phyloP scores from a whole-genome alignment of 345 rosid genomes.

The Populus simonii region DNA sequence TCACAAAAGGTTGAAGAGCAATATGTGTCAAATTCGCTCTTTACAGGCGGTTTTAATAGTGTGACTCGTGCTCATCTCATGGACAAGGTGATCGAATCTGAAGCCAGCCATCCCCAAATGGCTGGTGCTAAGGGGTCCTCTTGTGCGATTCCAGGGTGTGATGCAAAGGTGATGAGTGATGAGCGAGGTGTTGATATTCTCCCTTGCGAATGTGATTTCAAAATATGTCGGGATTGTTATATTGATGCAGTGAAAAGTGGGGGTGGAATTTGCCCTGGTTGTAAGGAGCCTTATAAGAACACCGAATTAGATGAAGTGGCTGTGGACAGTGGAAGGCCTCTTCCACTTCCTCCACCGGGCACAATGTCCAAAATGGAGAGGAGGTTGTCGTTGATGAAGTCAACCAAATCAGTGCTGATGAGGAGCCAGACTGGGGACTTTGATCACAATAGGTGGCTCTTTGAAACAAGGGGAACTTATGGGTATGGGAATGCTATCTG shows the following conservation, averaged over 20 bases:
- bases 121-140: constrained; percentile 94
- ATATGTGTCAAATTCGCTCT: constrained; percentile 86
- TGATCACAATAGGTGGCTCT: constrained; percentile 91
- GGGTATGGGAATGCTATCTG: constrained; percentile 97
- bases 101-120: constrained; percentile 92
- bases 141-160: constrained; percentile 87
- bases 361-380: constrained; percentile 84
- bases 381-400: constrained; percentile 89
- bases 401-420: constrained; percentile 73
- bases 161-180: constrained; percentile 91
- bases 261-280: constrained; percentile 86
- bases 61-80: constrained; percentile 85
- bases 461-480: constrained; percentile 85
- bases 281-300: constrained; percentile 81
- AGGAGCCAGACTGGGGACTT: constrained; percentile 97
- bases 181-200: constrained; percentile 85
- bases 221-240: constrained; percentile 88
- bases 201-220: constrained; percentile 95
- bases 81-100: constrained; percentile 96
- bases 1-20: constrained; percentile 98
- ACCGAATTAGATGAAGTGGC: constrained; percentile 65
- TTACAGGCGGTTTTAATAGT: constrained; percentile 91
- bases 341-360: constrained; percentile 58
- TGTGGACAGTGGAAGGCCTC: constrained; percentile 53
- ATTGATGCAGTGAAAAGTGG: constrained; percentile 87